These are phyloP conservation scores for Calonectria ilicicola DNA, from an alignment of 2,329 filamentous ascomycete species.

Conservation along the genomic window DNA sequence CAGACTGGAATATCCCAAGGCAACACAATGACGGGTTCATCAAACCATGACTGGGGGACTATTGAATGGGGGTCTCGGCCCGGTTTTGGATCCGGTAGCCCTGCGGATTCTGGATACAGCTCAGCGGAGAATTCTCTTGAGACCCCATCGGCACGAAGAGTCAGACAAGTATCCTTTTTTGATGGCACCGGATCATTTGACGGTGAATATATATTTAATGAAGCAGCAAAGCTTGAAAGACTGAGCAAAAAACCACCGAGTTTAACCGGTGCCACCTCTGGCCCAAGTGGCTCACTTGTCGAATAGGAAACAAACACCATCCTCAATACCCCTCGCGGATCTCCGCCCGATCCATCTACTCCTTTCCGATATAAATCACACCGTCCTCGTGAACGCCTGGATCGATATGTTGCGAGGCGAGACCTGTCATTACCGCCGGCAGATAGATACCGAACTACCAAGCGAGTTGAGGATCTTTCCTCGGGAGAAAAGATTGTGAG, in stretches of 20 bases:
- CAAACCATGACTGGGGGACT: slow-evolving; percentile 8
- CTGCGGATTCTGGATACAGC: slow-evolving; percentile 46
- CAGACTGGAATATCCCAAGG: too few species aligned
- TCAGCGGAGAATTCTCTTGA: slow-evolving; percentile 38
- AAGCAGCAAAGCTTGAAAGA: slow-evolving; percentile 10
- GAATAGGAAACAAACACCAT: slow-evolving; percentile 22
- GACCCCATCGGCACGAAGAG: slow-evolving; percentile 7
- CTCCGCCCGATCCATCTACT: not conserved
- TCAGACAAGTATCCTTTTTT: slow-evolving; percentile 19
- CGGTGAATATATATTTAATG: not conserved
- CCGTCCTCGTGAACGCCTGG: slow-evolving; percentile 43
- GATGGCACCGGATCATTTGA: slow-evolving; percentile 35
- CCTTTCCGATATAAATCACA: slow-evolving; percentile 19
- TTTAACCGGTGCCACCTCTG: not conserved
- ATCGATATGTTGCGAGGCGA: slow-evolving; percentile 65
- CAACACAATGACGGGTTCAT: not conserved
- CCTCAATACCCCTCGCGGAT: not conserved
- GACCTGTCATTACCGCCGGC: slow-evolving; percentile 48
- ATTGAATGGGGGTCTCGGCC: slow-evolving; percentile 14
- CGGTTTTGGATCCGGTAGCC: slow-evolving; percentile 27
- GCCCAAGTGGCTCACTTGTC: not conserved
- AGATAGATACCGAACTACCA: slow-evolving; percentile 61
- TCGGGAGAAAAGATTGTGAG: slow-evolving; percentile 58
- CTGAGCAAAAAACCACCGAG: not conserved
- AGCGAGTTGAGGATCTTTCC: slow-evolving; percentile 56